Percentiles rank a stretch among this genome's conserved stretches.
Conservation (phyloP, 805 yeast species). For the Lipomyces orientalis region DNA sequence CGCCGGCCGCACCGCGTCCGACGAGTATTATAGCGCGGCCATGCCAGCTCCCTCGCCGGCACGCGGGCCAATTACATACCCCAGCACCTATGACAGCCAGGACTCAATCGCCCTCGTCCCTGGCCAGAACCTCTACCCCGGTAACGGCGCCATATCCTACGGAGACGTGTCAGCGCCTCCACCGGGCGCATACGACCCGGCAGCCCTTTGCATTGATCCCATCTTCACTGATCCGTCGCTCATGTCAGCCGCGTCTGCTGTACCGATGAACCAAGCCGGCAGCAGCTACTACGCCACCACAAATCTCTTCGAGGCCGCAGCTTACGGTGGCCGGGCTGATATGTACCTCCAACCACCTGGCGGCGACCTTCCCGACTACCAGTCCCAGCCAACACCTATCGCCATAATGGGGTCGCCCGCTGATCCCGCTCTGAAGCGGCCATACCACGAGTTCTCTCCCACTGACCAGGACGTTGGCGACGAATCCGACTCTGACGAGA, state of each 20-base stretch:
- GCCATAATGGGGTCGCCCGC: slow-evolving; percentile 2
- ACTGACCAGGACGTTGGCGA: slow-evolving; percentile 12
- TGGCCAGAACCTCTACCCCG: background rate
- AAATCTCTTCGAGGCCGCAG: slow-evolving; percentile 13
- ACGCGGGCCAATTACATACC: background rate
- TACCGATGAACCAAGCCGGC: slow-evolving; percentile 7
- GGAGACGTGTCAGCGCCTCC: slow-evolving; percentile 2
- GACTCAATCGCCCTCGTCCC: background rate
- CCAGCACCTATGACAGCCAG: background rate
- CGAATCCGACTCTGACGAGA: slow-evolving; percentile 14
- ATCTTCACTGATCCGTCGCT: slow-evolving; percentile 8
- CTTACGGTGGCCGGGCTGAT: slow-evolving; percentile 5
- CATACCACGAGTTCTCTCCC: slow-evolving; percentile 2
- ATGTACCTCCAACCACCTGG: background rate
- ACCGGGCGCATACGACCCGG: slow-evolving; percentile 6
- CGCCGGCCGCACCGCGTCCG: background rate
- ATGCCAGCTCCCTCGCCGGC: background rate
- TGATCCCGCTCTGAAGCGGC: slow-evolving; percentile 3
- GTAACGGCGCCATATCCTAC: background rate
- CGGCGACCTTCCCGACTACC: slow-evolving; percentile 3
- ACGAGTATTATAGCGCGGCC: slow-evolving; percentile 3
- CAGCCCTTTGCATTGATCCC: slow-evolving; percentile 9
- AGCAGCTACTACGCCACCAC: slow-evolving; percentile 10
- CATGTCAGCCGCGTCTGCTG: slow-evolving; percentile 2
- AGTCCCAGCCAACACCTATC: background rate